These are phyloP conservation scores for Lycium ferocissimum DNA, from an alignment of 257 asterid genomes.

Conservation along the genomic window DNA sequence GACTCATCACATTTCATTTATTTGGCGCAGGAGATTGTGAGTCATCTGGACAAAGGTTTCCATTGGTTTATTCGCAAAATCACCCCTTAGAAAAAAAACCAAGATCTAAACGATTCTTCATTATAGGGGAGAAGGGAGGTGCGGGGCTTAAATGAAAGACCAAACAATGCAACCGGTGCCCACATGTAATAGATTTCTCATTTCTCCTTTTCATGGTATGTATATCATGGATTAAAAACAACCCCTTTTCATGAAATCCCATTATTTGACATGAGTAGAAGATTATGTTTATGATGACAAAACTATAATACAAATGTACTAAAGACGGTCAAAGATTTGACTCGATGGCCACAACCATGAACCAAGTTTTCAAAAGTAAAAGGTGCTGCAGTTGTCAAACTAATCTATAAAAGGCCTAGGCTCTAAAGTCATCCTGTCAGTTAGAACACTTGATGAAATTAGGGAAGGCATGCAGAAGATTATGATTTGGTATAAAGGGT, in stretches of 20 bases:
- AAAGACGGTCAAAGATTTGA: neutral
- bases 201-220: neutral
- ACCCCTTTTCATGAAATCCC: too few species aligned
- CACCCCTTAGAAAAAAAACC: neutral
- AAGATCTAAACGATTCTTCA: neutral
- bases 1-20: neutral
- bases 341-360: neutral
- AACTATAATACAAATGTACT: neutral
- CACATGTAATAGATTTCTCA: too few species aligned
- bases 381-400: neutral
- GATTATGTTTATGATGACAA: neutral
- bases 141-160: neutral
- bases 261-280: neutral
- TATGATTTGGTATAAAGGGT: neutral
- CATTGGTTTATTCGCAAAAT: too few species aligned
- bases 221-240: neutral
- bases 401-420: neutral
- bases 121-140: neutral
- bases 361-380: neutral
- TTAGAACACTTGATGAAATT: neutral
- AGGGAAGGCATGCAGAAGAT: neutral
- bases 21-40: neutral
- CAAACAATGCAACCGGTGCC: neutral
- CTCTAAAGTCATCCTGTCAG: neutral
- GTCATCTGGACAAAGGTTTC: too few species aligned